Evolutionary conservation across 176 grass and related monocot species (phyloP).

Genomic region (Calamus simplicifolius): DNA sequence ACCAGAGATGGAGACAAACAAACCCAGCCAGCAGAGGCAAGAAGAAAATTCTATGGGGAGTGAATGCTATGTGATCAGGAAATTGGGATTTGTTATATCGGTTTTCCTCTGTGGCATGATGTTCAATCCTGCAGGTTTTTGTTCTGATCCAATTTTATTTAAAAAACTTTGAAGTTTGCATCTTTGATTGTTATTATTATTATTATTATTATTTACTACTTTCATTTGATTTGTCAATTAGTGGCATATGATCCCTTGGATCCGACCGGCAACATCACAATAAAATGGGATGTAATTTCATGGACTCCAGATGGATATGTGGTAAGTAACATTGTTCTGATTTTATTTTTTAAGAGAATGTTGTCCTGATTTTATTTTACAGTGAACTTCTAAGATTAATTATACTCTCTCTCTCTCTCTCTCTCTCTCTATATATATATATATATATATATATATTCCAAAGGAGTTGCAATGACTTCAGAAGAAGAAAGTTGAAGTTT

Average conservation of each 20-base stretch:
- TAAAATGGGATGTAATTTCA: conserved; percentile 86
- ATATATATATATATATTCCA: no score
- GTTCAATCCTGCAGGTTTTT: neutral
- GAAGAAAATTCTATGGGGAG: no score
- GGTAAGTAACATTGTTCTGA: conserved; percentile 31
- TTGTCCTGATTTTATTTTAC: no score
- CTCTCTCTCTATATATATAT: no score
- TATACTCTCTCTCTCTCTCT: no score
- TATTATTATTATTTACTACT: neutral
- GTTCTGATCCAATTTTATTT: neutral
- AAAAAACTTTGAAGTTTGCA: conserved; percentile 8
- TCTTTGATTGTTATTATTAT: conserved; percentile 11
- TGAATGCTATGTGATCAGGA: neutral
- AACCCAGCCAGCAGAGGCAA: no score
- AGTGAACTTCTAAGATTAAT: no score
- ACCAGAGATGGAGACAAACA: no score
- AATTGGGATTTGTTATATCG: neutral
- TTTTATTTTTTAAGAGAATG: neutral
- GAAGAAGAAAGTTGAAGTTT: no score
- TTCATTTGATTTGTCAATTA: conserved; percentile 6
- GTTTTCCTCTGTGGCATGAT: neutral
- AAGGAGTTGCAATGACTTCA: no score
- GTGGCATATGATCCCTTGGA: conserved; percentile 78
- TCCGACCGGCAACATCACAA: conserved; percentile 74
- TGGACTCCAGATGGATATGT: conserved; percentile 99